Evolutionary conservation across 1,139 yeast genomes (phyloP), one percentile per base, ranked within the genome.

Genomic region (Yamadazyma atmosphaerica): DNA sequence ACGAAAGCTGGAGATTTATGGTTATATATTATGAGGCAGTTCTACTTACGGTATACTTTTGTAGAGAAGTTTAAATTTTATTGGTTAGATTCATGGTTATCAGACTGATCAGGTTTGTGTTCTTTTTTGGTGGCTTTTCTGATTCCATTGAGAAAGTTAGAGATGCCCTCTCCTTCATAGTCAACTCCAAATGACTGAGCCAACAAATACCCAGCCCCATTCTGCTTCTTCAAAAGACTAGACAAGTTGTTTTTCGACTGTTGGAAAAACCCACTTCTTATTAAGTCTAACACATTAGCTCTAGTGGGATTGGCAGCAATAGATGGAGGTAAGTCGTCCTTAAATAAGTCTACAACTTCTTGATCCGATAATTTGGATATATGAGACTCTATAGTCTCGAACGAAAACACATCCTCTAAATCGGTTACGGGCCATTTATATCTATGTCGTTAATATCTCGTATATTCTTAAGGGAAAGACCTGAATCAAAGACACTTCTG

Each of bases 81-180:
- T 19, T 19, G 9, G 22, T 19, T 6, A 19, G n/a, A n/a, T n/a
- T n/a, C n/a, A n/a, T n/a, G n/a, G n/a, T n/a, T n/a, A n/a, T n/a
- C n/a, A n/a, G n/a, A n/a, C n/a, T n/a, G n/a, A n/a, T n/a, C n/a
- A n/a, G n/a, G n/a, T n/a, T n/a, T n/a, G n/a, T n/a, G n/a, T 19
- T 23, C n/a, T 38, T 55, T 51, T 37, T 56, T 51, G 17, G 57
- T 57, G 37, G 60, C 44, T 30, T 58, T 52, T 43, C 81, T 60
- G n/a, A 74, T 61, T 2, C 81, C 81, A 27, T 61, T 53, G 41
- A 82, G 58, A 45, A 79, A 79, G 11, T 74, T 74, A 36, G 66
- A 75, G 16, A 81, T 62, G 0, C 86, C 86, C 52, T 81, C 86
- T 3, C 85, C 85, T 16, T 60, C 43, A 47, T 81, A 81, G 6